Evolutionary conservation across 2,329 filamentous ascomycete genomes (phyloP).

Genomic region (Ustilaginoidea virens): DNA sequence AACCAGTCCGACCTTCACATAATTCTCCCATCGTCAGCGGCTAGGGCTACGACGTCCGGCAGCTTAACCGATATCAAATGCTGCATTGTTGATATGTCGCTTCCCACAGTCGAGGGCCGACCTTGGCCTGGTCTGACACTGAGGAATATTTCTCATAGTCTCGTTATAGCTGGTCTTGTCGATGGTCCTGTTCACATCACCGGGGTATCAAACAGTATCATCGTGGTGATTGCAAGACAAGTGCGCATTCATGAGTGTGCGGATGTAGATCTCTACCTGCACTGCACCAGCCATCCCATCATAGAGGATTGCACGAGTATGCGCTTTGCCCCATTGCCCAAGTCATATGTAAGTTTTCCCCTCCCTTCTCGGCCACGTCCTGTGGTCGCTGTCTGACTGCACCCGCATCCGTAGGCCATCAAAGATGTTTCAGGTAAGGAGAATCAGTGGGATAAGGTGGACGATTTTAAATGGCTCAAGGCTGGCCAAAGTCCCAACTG

Average conservation of each 20-base stretch:
- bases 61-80: conserved; percentile 52
- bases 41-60: conserved; percentile 57
- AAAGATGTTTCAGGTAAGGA: conserved; percentile 17
- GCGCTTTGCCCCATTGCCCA: conserved; percentile 63
- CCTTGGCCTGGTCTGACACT: conserved; percentile 57
- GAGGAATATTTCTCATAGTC: conserved; percentile 51
- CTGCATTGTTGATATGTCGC: conserved; percentile 71
- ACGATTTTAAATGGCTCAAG: conserved; percentile 97
- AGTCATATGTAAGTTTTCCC: conserved; percentile 48
- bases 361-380: not conserved
- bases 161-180: conserved; percentile 68
- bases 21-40: conserved; percentile 56
- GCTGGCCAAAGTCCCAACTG: conserved; percentile 78
- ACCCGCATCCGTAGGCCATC: conserved; percentile 10
- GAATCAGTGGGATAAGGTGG: conserved; percentile 79
- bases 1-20: conserved; percentile 58
- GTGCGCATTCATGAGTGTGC: conserved; percentile 82
- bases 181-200: conserved; percentile 75
- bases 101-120: conserved; percentile 36
- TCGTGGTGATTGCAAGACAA: conserved; percentile 71
- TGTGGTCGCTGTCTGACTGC: not conserved
- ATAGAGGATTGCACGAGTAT: conserved; percentile 77
- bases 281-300: conserved; percentile 72
- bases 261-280: conserved; percentile 70
- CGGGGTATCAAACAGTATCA: conserved; percentile 50